Conservation (phyloP, 441 rosid species). For the Rhodomyrtus psidioides region DNA sequence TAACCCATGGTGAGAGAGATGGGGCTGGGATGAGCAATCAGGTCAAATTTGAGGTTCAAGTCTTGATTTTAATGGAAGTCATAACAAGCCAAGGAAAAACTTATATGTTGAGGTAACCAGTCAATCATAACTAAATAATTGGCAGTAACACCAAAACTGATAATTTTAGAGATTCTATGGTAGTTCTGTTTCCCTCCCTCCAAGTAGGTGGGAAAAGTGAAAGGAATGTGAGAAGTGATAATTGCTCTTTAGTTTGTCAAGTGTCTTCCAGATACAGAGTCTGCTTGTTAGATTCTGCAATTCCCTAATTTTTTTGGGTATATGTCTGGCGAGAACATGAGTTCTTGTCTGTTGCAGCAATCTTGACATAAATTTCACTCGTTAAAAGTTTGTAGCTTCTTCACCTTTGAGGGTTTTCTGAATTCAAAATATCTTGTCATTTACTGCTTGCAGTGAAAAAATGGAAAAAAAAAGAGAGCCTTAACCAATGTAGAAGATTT, state of each 20-base stretch:
- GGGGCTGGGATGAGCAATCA: neutral
- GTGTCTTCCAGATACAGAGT: neutral
- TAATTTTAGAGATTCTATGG: neutral
- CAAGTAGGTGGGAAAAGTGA: neutral
- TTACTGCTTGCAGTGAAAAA: neutral
- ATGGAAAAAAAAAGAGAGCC: neutral
- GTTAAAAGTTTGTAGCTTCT: neutral
- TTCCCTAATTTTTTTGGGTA: neutral
- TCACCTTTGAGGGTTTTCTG: neutral
- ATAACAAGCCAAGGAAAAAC: too few relatives aligned
- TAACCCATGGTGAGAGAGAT: neutral
- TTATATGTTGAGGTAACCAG: neutral
- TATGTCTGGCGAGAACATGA: neutral
- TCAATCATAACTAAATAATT: neutral
- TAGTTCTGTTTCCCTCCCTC: neutral
- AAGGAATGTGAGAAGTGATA: neutral
- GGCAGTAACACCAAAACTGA: neutral
- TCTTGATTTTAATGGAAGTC: neutral
- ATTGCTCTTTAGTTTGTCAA: too few relatives aligned
- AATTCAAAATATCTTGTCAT: neutral
- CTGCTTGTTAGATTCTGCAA: neutral
- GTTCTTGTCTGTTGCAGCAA: neutral
- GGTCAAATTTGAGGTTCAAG: neutral
- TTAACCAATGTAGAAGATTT: neutral
- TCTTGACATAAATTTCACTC: neutral